Evolutionary conservation across 305 asterid species (phyloP).

Genomic region (Solanum chacoense): DNA sequence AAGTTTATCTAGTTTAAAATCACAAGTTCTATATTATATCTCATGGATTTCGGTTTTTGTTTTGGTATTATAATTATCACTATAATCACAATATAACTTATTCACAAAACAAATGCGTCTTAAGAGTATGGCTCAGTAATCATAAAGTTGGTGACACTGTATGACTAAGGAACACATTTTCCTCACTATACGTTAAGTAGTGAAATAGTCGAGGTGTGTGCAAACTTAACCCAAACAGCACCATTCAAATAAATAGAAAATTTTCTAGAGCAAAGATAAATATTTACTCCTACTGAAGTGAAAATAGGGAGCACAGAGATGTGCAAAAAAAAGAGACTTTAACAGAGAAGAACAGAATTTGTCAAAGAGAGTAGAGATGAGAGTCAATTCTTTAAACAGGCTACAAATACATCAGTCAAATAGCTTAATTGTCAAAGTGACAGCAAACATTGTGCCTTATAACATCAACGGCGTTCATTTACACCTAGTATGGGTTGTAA

Average conservation of each 20-base stretch:
- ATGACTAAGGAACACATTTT: neutral
- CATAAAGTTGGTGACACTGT: neutral
- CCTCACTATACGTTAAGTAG: neutral
- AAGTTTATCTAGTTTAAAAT: neutral
- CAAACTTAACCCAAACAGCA: neutral
- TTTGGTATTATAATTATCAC: neutral
- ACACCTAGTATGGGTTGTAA: constrained; percentile 55
- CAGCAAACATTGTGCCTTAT: neutral
- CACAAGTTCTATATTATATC: neutral
- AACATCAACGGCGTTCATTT: neutral
- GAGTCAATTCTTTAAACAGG: neutral
- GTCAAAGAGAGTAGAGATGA: neutral
- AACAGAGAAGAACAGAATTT: neutral
- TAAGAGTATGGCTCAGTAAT: neutral
- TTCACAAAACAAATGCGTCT: neutral
- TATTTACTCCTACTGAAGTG: neutral
- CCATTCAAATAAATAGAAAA: neutral
- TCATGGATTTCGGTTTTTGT: neutral
- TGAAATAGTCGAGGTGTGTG: neutral
- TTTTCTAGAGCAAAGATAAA: neutral
- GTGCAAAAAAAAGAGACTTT: neutral
- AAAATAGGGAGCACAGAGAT: neutral
- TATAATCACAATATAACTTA: neutral
- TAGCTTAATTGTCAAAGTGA: neutral
- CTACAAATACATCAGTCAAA: neutral